Conservation (phyloP, 345 rosid genomes). For the Linum lewisii region DNA sequence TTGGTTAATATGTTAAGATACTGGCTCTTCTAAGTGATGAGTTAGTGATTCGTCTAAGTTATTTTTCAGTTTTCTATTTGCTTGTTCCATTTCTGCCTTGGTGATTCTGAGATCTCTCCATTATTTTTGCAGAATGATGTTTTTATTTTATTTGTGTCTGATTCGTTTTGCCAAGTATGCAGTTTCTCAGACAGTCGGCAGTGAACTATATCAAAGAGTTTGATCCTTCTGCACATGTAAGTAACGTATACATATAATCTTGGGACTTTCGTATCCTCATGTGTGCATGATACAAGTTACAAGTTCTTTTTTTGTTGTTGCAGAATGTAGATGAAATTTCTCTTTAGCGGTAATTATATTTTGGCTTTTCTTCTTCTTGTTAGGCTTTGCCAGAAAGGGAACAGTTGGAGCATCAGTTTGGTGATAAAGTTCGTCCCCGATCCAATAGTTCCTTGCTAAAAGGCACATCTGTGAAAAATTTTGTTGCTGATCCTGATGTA, state of each 20-base stretch:
- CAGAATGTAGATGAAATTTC: not conserved
- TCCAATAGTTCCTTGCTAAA: conserved; percentile 31
- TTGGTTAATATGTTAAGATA: not conserved
- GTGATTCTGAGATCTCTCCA: conserved; percentile 1
- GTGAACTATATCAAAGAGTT: conserved; percentile 52
- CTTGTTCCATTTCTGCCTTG: conserved; percentile 4
- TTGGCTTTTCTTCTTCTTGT: conserved; percentile 12
- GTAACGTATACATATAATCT: conserved; percentile 15
- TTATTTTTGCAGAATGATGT: conserved; percentile 7
- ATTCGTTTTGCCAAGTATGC: conserved; percentile 17
- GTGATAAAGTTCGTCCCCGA: conserved; percentile 37
- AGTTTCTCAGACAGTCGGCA: conserved; percentile 76
- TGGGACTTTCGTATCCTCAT: not conserved
- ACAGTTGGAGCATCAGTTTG: conserved; percentile 64
- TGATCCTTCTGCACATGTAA: conserved; percentile 78
- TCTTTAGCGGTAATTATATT: not conserved
- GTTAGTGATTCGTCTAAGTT: not conserved
- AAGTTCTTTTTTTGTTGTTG: conserved; percentile 6
- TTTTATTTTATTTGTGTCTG: conserved; percentile 10
- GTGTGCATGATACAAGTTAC: not conserved
- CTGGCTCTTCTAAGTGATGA: not conserved
- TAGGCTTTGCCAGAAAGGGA: conserved; percentile 62
- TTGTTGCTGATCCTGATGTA: conserved; percentile 74
- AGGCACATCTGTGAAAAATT: conserved; percentile 40
- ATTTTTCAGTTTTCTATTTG: not conserved